Evolutionary conservation across 176 grass and related monocot genomes (phyloP).

Genomic region (Oryza glumipatula): DNA sequence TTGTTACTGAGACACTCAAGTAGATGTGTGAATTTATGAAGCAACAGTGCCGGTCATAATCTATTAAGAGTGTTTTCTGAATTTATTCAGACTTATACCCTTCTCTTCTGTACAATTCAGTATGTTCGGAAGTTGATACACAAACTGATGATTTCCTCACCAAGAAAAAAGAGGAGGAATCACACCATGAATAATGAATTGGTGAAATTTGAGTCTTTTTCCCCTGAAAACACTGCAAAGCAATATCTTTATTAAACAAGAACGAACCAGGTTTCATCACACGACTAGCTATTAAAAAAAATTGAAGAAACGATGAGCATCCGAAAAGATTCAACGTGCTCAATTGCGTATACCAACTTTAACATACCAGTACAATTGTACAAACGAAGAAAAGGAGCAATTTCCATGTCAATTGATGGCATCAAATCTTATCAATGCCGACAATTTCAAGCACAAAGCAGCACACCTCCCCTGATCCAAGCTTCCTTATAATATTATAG

Average conservation of each 20-base stretch:
- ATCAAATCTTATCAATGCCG: conserved; percentile 5
- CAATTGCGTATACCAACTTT: not conserved
- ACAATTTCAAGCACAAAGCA: not conserved
- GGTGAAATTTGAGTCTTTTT: not conserved
- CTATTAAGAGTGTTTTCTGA: not conserved
- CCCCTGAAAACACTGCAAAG: not conserved
- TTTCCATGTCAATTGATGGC: not conserved
- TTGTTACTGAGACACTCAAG: not conserved
- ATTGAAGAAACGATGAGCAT: not conserved
- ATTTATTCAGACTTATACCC: not conserved
- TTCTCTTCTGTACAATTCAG: not conserved
- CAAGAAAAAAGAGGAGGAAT: not conserved
- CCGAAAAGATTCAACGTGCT: not conserved
- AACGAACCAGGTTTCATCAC: not conserved
- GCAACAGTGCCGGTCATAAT: not conserved
- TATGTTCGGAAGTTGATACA: not conserved
- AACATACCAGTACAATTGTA: not conserved
- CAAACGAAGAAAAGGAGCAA: not conserved
- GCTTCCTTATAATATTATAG: not conserved
- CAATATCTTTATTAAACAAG: not conserved
- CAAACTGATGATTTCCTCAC: too few species aligned
- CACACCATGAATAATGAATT: not conserved
- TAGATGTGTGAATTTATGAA: not conserved
- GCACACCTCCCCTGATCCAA: not conserved
- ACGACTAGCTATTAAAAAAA: not conserved